A percentile compares a stretch with the other conserved stretches of the same genome.
These are phyloP conservation scores for Backusella mclennaniae DNA, from an alignment of 192 early-diverging fungal genomes.

Conservation along the genomic window DNA sequence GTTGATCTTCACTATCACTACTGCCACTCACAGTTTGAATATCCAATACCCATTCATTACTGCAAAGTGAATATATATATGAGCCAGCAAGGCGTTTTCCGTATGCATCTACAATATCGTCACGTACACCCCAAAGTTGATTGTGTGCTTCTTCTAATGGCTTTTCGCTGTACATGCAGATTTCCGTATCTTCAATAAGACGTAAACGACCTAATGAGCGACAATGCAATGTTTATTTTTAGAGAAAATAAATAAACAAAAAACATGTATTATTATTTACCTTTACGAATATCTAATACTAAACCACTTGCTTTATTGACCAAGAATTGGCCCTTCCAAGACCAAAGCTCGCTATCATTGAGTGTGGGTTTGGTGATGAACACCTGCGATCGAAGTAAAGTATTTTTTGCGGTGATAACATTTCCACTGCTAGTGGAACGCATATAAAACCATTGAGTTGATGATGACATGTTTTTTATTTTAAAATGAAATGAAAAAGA, in stretches of 20 bases:
- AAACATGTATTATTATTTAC: background rate
- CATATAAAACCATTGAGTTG: slow-evolving; percentile 35
- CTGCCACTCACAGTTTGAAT: background rate
- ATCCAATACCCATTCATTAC: slow-evolving; percentile 36
- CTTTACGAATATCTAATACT: slow-evolving; percentile 39
- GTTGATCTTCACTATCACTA: background rate
- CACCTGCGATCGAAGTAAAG: slow-evolving; percentile 18
- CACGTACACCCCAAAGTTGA: slow-evolving; percentile 28
- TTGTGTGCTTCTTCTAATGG: slow-evolving; percentile 24
- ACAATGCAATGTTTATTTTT: background rate
- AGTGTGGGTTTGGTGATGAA: slow-evolving; percentile 13
- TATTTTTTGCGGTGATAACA: slow-evolving; percentile 19
- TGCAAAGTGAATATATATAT: slow-evolving; percentile 23
- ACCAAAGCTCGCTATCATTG: slow-evolving; percentile 28
- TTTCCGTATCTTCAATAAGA: slow-evolving; percentile 41
- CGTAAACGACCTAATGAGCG: slow-evolving; percentile 31
- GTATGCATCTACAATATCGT: slow-evolving; percentile 2
- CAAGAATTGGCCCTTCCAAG: slow-evolving; percentile 30
- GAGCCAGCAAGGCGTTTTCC: slow-evolving; percentile 19
- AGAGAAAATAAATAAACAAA: background rate
- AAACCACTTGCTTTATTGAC: slow-evolving; percentile 30
- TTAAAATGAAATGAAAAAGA: background rate
- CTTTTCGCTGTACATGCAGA: slow-evolving; percentile 28
- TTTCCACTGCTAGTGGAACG: slow-evolving; percentile 23
- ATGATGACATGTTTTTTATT: background rate